These are phyloP conservation scores for Leucocoprinus leucothites DNA, from an alignment of 768 basidiomycete species.

Conservation along the genomic window DNA sequence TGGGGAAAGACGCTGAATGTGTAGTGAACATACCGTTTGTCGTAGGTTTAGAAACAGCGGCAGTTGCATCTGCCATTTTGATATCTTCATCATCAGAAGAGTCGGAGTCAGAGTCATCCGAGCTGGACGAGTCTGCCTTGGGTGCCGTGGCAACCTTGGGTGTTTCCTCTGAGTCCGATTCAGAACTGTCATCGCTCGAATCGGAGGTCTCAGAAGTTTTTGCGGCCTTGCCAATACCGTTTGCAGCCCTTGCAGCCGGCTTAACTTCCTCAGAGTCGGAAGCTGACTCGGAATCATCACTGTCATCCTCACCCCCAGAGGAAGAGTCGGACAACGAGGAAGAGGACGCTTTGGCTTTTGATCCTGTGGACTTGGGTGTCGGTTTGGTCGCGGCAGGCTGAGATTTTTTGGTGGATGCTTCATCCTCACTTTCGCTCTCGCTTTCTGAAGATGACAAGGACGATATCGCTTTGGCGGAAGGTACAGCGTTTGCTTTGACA, in stretches of 20 bases:
- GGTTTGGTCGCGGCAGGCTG: not conserved
- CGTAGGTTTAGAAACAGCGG: constrained; percentile 24
- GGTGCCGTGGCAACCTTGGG: constrained; percentile 17
- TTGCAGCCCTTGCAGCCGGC: not conserved
- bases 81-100: constrained; percentile 47
- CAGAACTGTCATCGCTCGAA: constrained; percentile 24
- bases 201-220: constrained; percentile 16
- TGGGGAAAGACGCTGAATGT: not conserved
- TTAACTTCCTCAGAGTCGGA: constrained; percentile 14
- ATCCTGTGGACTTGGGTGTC: not conserved
- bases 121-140: constrained; percentile 24
- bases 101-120: constrained; percentile 18
- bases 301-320: constrained; percentile 17
- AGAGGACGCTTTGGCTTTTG: constrained; percentile 7
- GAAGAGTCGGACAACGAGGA: constrained; percentile 13
- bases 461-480: not conserved
- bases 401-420: not conserved
- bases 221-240: constrained; percentile 7
- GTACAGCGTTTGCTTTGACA: not conserved
- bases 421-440: constrained; percentile 13
- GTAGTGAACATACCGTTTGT: constrained; percentile 29
- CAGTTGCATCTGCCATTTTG: constrained; percentile 50
- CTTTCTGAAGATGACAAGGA: constrained; percentile 15
- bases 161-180: constrained; percentile 24
- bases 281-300: constrained; percentile 21